Evolutionary conservation across 257 asterid genomes (phyloP).

Genomic region (Euphrasia confusa): DNA sequence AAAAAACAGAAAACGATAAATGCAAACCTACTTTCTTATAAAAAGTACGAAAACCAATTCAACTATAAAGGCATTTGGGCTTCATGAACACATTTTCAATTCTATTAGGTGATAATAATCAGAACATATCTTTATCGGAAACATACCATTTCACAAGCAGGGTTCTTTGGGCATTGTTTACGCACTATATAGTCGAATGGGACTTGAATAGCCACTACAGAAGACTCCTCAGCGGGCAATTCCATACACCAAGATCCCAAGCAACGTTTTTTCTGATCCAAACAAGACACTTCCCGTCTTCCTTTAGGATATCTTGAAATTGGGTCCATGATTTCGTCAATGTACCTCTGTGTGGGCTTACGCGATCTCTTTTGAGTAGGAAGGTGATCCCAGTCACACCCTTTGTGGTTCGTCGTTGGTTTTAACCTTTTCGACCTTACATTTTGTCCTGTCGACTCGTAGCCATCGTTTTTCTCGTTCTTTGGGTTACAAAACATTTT

Average conservation of each 20-base stretch:
- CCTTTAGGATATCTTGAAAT: constrained; percentile 34
- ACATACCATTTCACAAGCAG: constrained; percentile 30
- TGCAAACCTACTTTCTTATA: no score
- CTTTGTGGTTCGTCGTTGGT: constrained; percentile 23
- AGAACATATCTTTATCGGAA: constrained; percentile 11
- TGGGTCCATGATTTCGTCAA: constrained; percentile 68
- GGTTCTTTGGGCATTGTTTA: constrained; percentile 43
- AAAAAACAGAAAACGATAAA: no score
- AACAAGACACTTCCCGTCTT: constrained; percentile 41
- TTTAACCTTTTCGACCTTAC: constrained; percentile 24
- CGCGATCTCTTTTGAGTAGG: constrained; percentile 68
- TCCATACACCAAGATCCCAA: constrained; percentile 34
- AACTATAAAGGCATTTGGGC: no score
- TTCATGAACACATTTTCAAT: no score
- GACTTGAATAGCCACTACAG: constrained; percentile 81
- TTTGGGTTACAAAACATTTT: constrained; percentile 32
- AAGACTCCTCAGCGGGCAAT: constrained; percentile 47
- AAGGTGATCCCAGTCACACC: constrained; percentile 26
- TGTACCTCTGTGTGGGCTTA: constrained; percentile 87
- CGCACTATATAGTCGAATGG: constrained; percentile 71
- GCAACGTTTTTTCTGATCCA: constrained; percentile 42
- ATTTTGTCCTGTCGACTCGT: constrained; percentile 22
- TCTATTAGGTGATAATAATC: background rate
- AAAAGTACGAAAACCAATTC: no score
- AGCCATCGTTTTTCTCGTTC: constrained; percentile 33